Evolutionary conservation across 176 grass and related monocot species (phyloP), one percentile per base, ranked within the genome.

Genomic region (Musa beccarii): DNA sequence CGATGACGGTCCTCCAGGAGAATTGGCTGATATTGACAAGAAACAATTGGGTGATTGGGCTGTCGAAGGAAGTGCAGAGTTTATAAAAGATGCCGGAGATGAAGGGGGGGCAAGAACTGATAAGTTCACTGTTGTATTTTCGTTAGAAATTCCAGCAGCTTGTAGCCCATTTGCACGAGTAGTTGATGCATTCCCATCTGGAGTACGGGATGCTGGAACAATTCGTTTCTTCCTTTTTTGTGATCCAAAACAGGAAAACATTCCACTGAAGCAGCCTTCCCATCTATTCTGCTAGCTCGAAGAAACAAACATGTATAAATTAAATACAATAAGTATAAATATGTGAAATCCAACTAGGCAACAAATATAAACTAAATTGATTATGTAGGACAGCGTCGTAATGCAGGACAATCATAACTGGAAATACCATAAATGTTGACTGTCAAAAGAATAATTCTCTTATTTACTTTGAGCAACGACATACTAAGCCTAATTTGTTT

Each of bases 1-100:
- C 34, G 80, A 88, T 16, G 49, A 24, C 7, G 85, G 85, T 7
- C 85, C 86, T 43, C 52, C 75, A 24, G 90, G 86, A 55, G 91
- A 94, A 77, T 83, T 80, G n/a, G 23, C 67, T 49, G 67, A 69
- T 49, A 69, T 69, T 51, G 67, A 69, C 13, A n/a, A 69, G 67
- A 69, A 69, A 69, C 67, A 69, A 51, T 49, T 69, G 17, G 67
- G 67, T 69, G 67, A 69, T 49, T 69, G 67, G 34, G 28, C 67
- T 49, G 67, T 69, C 1, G 67, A 69, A 51, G 67, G 67, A 25
- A 69, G 67, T 69, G 11, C 28, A 69, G 67, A 69, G 34, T 69
- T 69, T 69, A 15, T 69, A 49, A 69, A 69, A 51, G 67, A 69
- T 19, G 67, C 67, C 17, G 67, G 67, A 49, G 67, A 69, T 29